These are phyloP conservation scores for Gynandropsis gynandra DNA, from an alignment of 345 rosid species.

Conservation along the genomic window DNA sequence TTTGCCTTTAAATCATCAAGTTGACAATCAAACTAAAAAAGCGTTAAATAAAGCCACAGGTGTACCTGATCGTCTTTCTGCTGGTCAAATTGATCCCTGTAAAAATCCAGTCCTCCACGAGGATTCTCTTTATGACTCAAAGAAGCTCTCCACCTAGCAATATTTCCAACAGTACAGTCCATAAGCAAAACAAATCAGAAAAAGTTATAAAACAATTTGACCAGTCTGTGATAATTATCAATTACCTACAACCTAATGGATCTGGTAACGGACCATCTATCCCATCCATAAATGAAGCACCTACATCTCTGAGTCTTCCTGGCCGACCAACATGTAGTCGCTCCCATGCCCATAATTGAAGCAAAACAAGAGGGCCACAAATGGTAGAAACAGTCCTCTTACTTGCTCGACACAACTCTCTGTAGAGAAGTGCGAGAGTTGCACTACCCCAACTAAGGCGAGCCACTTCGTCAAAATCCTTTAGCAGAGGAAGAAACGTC, in stretches of 20 bases:
- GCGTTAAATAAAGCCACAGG: background rate
- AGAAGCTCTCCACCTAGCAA: constrained; percentile 36
- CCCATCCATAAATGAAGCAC: constrained; percentile 31
- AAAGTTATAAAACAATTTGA: background rate
- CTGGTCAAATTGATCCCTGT: constrained; percentile 36
- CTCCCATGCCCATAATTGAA: constrained; percentile 36
- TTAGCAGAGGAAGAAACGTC: constrained; percentile 31
- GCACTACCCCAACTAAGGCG: constrained; percentile 35
- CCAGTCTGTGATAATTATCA: constrained; percentile 2
- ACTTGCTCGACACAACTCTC: constrained; percentile 35
- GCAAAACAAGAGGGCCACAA: constrained; percentile 35
- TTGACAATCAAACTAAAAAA: background rate
- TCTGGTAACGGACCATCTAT: constrained; percentile 32
- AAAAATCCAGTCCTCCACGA: constrained; percentile 34
- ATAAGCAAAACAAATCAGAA: constrained; percentile 21
- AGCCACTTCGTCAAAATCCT: constrained; percentile 28
- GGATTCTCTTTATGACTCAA: constrained; percentile 37
- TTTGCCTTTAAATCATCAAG: constrained; percentile 1
- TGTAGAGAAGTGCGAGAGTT: constrained; percentile 31
- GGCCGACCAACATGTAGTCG: constrained; percentile 34
- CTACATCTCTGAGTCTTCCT: constrained; percentile 31
- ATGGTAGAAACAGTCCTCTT: constrained; percentile 33
- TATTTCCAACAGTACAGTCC: constrained; percentile 15
- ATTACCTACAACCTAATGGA: constrained; percentile 37
- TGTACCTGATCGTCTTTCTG: constrained; percentile 36